A percentile compares a stretch with the other conserved stretches of the same genome.
Conservation (phyloP, 1,284 basidiomycete species). For the Heliocybe sulcata region DNA sequence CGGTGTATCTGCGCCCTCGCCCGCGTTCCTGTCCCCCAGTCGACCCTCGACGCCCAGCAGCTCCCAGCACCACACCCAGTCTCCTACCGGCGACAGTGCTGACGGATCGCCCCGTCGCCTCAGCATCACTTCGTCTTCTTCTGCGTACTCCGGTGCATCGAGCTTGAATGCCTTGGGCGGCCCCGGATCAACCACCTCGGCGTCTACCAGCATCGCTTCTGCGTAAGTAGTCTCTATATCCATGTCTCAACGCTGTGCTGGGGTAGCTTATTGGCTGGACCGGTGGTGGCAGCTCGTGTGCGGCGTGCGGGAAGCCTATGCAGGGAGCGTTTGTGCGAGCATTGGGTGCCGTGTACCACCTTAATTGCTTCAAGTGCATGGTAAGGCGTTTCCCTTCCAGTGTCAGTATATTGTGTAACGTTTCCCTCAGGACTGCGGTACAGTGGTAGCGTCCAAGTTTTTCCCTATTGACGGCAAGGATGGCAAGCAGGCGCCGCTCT, state of each 20-base stretch:
- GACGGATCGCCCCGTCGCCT: conserved; percentile 33
- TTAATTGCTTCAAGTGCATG: conserved; percentile 96
- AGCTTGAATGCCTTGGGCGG: conserved; percentile 7
- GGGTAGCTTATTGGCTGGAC: conserved; percentile 6
- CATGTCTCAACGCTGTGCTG: conserved; percentile 13
- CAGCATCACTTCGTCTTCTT: conserved; percentile 26
- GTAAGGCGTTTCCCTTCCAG: conserved; percentile 36
- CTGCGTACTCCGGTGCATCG: background rate
- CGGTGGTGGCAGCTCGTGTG: conserved; percentile 47
- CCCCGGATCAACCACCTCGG: conserved; percentile 21
- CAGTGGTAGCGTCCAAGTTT: conserved; percentile 97
- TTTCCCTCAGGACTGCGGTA: conserved; percentile 79
- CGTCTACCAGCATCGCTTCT: conserved; percentile 34
- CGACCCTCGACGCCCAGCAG: conserved; percentile 47
- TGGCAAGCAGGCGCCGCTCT: conserved; percentile 86
- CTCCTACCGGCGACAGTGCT: conserved; percentile 43
- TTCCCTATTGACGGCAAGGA: conserved; percentile 92
- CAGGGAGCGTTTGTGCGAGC: conserved; percentile 96
- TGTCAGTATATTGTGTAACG: background rate
- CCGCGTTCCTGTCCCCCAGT: conserved; percentile 41
- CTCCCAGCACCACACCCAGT: conserved; percentile 34
- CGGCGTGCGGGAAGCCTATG: conserved; percentile 71
- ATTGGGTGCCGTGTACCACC: conserved; percentile 88
- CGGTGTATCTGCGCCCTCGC: conserved; percentile 23
- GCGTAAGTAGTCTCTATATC: conserved; percentile 30